Evolutionary conservation across 352 stramenopile species (phyloP), one percentile per base, ranked within the genome.

Genomic region (Pythium pectinolyticum): DNA sequence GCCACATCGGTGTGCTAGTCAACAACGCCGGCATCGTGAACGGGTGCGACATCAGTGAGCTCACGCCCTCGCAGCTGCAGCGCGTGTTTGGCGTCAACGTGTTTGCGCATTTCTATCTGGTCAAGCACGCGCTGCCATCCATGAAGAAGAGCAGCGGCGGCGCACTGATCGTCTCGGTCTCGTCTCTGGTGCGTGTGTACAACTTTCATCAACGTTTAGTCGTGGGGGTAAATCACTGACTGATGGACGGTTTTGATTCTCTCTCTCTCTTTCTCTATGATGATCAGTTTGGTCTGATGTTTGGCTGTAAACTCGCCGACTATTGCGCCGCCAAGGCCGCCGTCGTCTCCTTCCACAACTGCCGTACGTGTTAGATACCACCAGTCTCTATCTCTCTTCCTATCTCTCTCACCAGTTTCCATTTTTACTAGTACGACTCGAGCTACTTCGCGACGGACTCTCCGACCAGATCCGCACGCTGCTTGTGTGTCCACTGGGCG

Each of bases 291-390:
- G 41, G 37, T 5, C 52, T 61, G 19, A 5, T 55, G 2, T 14
- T 19, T 1, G 57, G 57, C 5, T 51, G 46, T 35, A 62, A 60
- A 11, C 65, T 94, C 39, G 68, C 65, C 7, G 86, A 94, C 77
- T 94, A 94, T 65, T 86, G 75, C 45, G 80, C 80, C 1, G 87
- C 75, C 63, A 94, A 94, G 61, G 82, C 78, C 40, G 86, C 86
- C 0, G 67, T 85, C 17, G 80, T 78, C 30, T 75, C 73, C 17
- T 93, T 90, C 66, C 82, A 92, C 67, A 75, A 91, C 65, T 72
- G 71, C 5, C 46, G 78, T 85, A 45, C 35, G 83, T 82, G n/a
- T n/a, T n/a, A 20, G 0, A 12, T 11, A 19, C 39, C 25, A 20
- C 19, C 25, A 11, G 31, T 53, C 7, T 7, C 12, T 27, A 27